Evolutionary conservation across 495 filamentous ascomycete species (phyloP).

Genomic region (Hamigera avellanea): DNA sequence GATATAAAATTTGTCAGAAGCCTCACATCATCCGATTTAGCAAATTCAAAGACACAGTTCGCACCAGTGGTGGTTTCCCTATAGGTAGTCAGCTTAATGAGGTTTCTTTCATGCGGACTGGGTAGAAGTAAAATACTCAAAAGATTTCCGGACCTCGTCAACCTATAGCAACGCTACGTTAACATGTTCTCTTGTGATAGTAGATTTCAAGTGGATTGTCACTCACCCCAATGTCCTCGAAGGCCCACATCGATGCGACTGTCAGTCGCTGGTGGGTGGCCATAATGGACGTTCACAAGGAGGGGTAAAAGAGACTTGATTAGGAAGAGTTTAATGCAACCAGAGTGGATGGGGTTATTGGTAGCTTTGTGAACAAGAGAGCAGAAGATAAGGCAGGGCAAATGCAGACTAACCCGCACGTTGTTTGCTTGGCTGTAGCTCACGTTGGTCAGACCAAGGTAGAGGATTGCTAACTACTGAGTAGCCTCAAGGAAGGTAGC

Average conservation of each 20-base stretch:
- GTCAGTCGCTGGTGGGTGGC: constrained; percentile 7
- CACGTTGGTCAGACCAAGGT: too few species aligned
- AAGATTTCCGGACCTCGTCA: constrained; percentile 7
- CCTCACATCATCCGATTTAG: constrained; percentile 8
- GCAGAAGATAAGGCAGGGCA: too few species aligned
- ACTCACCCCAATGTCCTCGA: constrained; percentile 15
- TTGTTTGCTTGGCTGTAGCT: too few species aligned
- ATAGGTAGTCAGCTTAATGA: background rate
- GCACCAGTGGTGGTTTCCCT: constrained; percentile 3
- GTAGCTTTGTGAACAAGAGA: too few species aligned
- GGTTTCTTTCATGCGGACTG: background rate
- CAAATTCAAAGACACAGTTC: constrained; percentile 8
- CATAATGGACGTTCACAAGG: constrained; percentile 8
- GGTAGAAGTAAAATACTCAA: constrained; percentile 5
- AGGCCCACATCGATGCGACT: constrained; percentile 14
- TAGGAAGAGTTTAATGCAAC: too few species aligned
- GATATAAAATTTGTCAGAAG: background rate
- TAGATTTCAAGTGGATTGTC: too few species aligned
- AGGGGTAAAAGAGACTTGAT: background rate
- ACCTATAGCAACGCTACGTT: constrained; percentile 4
- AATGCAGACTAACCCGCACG: too few species aligned
- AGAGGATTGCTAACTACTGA: too few species aligned
- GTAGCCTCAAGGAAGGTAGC: too few species aligned
- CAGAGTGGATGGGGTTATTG: too few species aligned
- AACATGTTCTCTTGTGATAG: too few species aligned